Conservation (phyloP, 768 basidiomycete species). For the Boletus rex-veris region DNA sequence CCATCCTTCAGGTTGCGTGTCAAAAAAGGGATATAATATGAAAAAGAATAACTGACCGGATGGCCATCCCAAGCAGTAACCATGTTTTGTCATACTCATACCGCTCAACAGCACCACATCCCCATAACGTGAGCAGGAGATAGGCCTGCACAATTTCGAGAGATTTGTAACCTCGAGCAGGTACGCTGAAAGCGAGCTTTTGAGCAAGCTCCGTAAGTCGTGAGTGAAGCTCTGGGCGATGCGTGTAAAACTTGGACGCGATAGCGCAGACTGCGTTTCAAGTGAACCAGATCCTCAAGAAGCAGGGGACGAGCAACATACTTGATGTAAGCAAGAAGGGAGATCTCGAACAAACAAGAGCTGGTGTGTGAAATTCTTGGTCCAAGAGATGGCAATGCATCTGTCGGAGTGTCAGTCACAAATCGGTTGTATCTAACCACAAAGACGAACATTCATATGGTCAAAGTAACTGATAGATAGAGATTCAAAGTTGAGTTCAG, state of each 20-base stretch:
- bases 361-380: slow-evolving; percentile 87
- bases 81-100: slow-evolving; percentile 97
- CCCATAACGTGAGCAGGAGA: slow-evolving; percentile 83
- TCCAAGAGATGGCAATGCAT: slow-evolving; percentile 81
- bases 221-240: slow-evolving; percentile 77
- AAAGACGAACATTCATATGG: slow-evolving; percentile 60
- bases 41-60: slow-evolving; percentile 47
- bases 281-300: neutral
- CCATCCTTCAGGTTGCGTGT: slow-evolving; percentile 60
- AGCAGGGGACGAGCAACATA: slow-evolving; percentile 36
- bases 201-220: slow-evolving; percentile 79
- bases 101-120: slow-evolving; percentile 90
- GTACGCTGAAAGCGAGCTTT: slow-evolving; percentile 84
- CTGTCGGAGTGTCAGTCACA: slow-evolving; percentile 35
- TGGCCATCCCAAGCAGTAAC: slow-evolving; percentile 83
- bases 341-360: slow-evolving; percentile 88
- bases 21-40: neutral
- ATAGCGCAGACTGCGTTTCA: slow-evolving; percentile 80
- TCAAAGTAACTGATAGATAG: slow-evolving; percentile 59
- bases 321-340: slow-evolving; percentile 94
- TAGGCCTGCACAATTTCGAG: slow-evolving; percentile 96
- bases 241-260: slow-evolving; percentile 83
- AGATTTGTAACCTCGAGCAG: slow-evolving; percentile 86
- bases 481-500: slow-evolving; percentile 2
- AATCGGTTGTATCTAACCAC: neutral